Percentiles rank a stretch among this genome's conserved stretches.
These are phyloP conservation scores for Thalassiosira profunda DNA, from an alignment of 108 stramenopile genomes.

Conservation along the genomic window DNA sequence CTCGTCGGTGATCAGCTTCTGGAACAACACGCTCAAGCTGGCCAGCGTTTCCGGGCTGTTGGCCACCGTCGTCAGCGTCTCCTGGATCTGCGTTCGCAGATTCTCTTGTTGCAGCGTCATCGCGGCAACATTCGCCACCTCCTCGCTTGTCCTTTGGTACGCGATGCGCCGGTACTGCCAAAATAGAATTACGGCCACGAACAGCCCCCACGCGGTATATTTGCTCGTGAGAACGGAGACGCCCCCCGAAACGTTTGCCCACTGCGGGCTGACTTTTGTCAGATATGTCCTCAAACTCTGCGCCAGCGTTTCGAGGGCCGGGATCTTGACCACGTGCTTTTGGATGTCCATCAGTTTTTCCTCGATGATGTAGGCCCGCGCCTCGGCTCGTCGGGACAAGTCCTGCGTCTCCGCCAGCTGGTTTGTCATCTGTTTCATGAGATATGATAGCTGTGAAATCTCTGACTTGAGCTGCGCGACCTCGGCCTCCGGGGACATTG, in stretches of 20 bases:
- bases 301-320: conserved; percentile 24
- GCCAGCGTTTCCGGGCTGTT: conserved; percentile 41
- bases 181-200: conserved; percentile 15
- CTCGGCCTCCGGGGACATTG: conserved; percentile 15
- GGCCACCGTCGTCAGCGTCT: conserved; percentile 45
- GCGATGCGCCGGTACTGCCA: conserved; percentile 37
- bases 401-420: conserved; percentile 21
- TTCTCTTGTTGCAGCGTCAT: conserved; percentile 44
- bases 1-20: conserved; percentile 40
- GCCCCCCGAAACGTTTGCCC: not conserved
- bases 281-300: conserved; percentile 15
- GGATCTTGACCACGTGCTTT: conserved; percentile 41
- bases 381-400: conserved; percentile 32
- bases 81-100: conserved; percentile 39
- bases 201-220: conserved; percentile 28
- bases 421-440: conserved; percentile 34
- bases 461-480: conserved; percentile 14
- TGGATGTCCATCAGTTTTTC: conserved; percentile 36
- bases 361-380: conserved; percentile 45
- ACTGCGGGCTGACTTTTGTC: conserved; percentile 3
- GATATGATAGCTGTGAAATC: conserved; percentile 28
- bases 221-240: conserved; percentile 27
- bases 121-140: conserved; percentile 48
- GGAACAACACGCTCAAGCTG: conserved; percentile 27
- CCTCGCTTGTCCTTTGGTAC: conserved; percentile 47